These are phyloP conservation scores for Cladorrhinum sp. DNA, from an alignment of 2,329 filamentous ascomycete species.

Conservation along the genomic window DNA sequence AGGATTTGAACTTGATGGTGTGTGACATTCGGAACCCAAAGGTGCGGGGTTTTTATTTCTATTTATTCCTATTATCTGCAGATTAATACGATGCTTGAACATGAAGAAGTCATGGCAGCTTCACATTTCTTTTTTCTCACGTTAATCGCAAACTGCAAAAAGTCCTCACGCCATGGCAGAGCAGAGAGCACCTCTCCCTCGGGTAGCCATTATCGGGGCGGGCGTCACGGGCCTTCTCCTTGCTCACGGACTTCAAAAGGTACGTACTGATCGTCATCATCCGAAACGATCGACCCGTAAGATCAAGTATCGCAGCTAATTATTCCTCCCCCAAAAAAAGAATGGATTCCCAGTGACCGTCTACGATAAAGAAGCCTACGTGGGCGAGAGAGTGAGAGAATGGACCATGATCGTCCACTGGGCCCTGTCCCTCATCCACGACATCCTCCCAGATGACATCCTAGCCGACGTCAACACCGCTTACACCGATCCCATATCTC, in stretches of 20 bases:
- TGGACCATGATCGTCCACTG: constrained; percentile 14
- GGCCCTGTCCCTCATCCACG: not conserved
- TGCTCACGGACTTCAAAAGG: constrained; percentile 18
- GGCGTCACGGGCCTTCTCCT: constrained; percentile 13
- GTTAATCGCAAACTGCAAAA: no score
- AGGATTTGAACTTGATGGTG: no score
- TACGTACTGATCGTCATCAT: not conserved
- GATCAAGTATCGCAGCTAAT: not conserved
- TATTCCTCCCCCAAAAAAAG: not conserved
- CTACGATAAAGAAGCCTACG: constrained; percentile 6
- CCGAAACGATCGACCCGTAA: not conserved
- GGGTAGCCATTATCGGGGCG: constrained; percentile 15
- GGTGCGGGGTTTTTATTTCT: no score
- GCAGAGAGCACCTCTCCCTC: not conserved
- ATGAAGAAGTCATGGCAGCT: no score
- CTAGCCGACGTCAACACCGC: constrained; percentile 1
- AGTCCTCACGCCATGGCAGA: no score
- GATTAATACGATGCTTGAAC: no score
- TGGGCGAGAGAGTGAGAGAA: not conserved
- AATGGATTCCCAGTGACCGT: constrained; percentile 10
- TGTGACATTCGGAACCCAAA: no score
- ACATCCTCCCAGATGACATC: constrained; percentile 4
- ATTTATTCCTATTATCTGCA: no score
- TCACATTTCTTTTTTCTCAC: no score
- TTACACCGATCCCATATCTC: constrained; percentile 1